Base-by-base conservation (phyloP, 1,284 basidiomycete species). In the Farysia itapuensis region DNA sequence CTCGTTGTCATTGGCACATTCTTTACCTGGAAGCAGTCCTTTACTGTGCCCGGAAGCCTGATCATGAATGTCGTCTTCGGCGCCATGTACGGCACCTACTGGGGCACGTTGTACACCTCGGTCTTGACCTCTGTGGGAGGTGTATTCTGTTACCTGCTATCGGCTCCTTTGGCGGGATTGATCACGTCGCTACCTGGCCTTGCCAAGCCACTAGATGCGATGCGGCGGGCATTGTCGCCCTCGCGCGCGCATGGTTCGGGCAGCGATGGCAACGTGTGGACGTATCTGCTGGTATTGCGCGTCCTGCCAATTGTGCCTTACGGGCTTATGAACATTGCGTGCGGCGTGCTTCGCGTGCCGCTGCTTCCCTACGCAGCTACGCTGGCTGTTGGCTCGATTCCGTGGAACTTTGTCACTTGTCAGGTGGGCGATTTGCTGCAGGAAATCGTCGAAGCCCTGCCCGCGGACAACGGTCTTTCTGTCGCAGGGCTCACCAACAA, bases 31-130 rank as follows among this genome's bases (percentile, higher is more conserved):
- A 73, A 74, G 50, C 74, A 75, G 58, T 63, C 72, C 4, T 75
- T 73, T 29, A 72, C 60, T 11, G 56, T 75, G 0, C 74, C 74
- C 0, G 74, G 74, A 5, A 70, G 67, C 41, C 34, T 75, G 26
- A 71, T 75, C 45, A 72, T 69, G 60, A 76, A 76, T 50, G 67
- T 76, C 32, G 58, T 76, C 14, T 74, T 72, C 33, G 74, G 74
- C 15, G 72, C 72, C 2, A 72, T 75, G 64, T 76, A 73, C 40
- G 74, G 74, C 7, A 64, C 70, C 2, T 71, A 63, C 41, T 57
- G 46, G 34, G 74, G 70, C 5, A 67, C 69, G 16, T 30, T 74
- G 22, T 74, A 65, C 35, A 68, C 71, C 11, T 68, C 64, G n/a
- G 33, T 72, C 12, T 36, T 75, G 29, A 76, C 74, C 8, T 53